Conservation (phyloP, 306 rosid genomes). For the Quercus dentata region DNA sequence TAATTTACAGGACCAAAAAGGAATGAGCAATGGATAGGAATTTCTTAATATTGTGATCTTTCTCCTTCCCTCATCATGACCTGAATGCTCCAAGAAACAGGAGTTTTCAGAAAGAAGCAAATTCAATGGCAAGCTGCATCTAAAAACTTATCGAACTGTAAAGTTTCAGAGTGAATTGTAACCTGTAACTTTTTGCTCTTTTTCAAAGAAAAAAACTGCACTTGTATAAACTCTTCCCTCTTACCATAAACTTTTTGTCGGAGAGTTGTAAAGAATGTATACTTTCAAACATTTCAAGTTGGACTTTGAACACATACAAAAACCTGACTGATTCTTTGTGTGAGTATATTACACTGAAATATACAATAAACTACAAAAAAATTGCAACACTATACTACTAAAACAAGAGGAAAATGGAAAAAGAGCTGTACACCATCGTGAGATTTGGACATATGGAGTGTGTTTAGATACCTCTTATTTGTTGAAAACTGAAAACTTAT, state of each 20-base stretch:
- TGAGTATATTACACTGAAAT: not conserved
- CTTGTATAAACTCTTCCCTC: not conserved
- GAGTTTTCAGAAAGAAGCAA: no score
- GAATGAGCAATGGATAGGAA: no score
- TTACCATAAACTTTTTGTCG: not conserved
- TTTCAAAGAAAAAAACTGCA: not conserved
- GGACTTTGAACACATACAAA: no score
- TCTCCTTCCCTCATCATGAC: no score
- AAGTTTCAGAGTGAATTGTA: not conserved
- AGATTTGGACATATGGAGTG: constrained; percentile 5
- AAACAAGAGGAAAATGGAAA: not conserved
- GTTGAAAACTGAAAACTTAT: no score
- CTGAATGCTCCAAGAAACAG: no score
- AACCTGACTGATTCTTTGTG: not conserved
- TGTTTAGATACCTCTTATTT: no score
- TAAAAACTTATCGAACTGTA: not conserved
- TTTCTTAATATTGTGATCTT: no score
- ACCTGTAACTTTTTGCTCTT: not conserved
- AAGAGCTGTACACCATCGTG: not conserved
- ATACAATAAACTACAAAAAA: not conserved
- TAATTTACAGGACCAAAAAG: no score
- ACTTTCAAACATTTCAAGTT: not conserved
- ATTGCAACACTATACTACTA: not conserved
- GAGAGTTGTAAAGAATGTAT: not conserved
- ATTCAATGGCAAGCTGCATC: no score